phyloP scores from a whole-genome alignment of 1,139 yeast species.

The Geotrichum citri-aurantii region DNA sequence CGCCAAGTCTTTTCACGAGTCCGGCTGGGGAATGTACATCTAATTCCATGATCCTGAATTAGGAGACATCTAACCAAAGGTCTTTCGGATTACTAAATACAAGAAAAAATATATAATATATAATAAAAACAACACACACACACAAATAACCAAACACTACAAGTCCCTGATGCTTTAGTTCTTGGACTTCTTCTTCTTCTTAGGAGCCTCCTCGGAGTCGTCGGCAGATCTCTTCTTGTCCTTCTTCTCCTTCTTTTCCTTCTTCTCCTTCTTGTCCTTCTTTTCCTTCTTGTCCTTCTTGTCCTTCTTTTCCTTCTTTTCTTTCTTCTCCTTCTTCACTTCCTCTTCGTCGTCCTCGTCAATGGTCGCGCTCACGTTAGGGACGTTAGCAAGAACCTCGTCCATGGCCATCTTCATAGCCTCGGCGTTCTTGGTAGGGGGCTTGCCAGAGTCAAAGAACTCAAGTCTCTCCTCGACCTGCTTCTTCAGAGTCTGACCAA shows the following conservation, averaged over 20 bases:
- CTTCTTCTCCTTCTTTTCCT: slow-evolving; percentile 48
- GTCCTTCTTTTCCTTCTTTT: slow-evolving; percentile 32
- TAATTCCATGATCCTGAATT: slow-evolving; percentile 1
- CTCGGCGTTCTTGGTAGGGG: slow-evolving; percentile 93
- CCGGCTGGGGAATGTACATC: slow-evolving; percentile 24
- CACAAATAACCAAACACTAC: slow-evolving; percentile 10
- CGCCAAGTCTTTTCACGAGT: slow-evolving; percentile 11
- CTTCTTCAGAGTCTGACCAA: slow-evolving; percentile 85
- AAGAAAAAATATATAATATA: slow-evolving; percentile 5
- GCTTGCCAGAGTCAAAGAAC: slow-evolving; percentile 92
- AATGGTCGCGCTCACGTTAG: slow-evolving; percentile 43
- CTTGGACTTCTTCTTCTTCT: slow-evolving; percentile 36
- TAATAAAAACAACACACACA: slow-evolving; percentile 5
- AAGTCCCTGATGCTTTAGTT: slow-evolving; percentile 20
- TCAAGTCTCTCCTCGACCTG: slow-evolving; percentile 97
- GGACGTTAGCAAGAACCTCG: slow-evolving; percentile 46
- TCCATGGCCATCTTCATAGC: slow-evolving; percentile 90
- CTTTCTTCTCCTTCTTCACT: slow-evolving; percentile 15
- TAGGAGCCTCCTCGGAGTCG: slow-evolving; percentile 28
- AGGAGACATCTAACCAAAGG: not conserved
- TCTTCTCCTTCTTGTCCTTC: slow-evolving; percentile 35
- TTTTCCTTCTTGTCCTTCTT: slow-evolving; percentile 36
- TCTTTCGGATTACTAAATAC: not conserved
- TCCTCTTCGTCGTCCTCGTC: slow-evolving; percentile 39
- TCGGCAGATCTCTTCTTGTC: slow-evolving; percentile 42